Percentiles rank a stretch among this genome's conserved stretches.
phyloP scores from a whole-genome alignment of 768 basidiomycete genomes.

The Suillus tomentosus region DNA sequence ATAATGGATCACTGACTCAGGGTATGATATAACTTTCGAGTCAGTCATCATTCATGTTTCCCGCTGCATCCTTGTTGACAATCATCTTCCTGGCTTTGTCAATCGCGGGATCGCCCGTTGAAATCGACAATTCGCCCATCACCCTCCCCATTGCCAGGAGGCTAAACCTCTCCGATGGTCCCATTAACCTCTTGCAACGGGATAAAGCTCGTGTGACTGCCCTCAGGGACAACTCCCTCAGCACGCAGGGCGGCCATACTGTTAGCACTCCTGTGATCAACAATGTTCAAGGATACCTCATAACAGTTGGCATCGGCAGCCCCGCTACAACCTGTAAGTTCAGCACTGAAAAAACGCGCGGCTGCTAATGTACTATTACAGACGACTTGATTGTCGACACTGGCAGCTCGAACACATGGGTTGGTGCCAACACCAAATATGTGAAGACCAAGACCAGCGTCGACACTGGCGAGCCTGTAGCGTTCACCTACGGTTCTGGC shows the following conservation, averaged over 20 bases:
- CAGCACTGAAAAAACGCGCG: neutral
- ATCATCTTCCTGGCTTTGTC: conserved; percentile 48
- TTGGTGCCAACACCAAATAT: conserved; percentile 55
- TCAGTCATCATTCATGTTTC: conserved; percentile 39
- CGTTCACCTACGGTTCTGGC: conserved; percentile 63
- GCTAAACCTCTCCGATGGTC: conserved; percentile 48
- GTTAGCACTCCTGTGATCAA: conserved; percentile 43
- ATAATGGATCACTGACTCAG: neutral
- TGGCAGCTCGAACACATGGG: conserved; percentile 71
- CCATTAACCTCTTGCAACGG: conserved; percentile 47
- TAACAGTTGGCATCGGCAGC: conserved; percentile 53
- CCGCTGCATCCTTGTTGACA: conserved; percentile 41
- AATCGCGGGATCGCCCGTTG: conserved; percentile 45
- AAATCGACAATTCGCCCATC: conserved; percentile 41
- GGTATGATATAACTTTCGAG: neutral
- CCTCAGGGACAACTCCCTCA: neutral
- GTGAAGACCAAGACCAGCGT: conserved; percentile 50
- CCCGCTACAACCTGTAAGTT: conserved; percentile 53
- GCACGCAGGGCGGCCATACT: conserved; percentile 17
- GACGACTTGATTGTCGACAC: conserved; percentile 62
- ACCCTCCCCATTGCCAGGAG: conserved; percentile 53
- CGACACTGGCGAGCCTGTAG: conserved; percentile 47
- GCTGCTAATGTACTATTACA: conserved; percentile 24
- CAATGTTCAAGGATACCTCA: conserved; percentile 26
- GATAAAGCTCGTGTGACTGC: conserved; percentile 52